These are phyloP conservation scores for Mallotus repandus DNA, from an alignment of 441 rosid genomes.

Conservation along the genomic window DNA sequence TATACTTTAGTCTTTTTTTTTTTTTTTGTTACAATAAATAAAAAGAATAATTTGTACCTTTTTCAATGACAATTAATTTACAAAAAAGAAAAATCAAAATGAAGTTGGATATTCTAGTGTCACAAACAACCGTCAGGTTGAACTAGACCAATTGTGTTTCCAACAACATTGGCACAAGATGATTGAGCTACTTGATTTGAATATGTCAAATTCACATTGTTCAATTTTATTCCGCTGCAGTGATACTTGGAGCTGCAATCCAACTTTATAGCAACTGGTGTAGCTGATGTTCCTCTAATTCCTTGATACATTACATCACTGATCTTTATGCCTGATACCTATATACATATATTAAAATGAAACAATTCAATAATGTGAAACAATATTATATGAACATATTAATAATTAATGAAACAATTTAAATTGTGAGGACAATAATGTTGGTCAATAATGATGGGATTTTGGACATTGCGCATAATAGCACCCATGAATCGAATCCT, in stretches of 20 bases:
- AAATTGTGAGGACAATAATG: slow-evolving; percentile 20
- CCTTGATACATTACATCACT: slow-evolving; percentile 9
- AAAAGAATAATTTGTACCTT: no score
- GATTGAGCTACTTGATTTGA: slow-evolving; percentile 7
- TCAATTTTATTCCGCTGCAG: neutral
- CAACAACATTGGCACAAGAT: neutral
- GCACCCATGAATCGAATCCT: neutral
- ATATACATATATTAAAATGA: no score
- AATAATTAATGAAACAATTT: neutral
- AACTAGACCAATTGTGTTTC: neutral
- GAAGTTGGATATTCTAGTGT: neutral
- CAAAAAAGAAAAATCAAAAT: no score
- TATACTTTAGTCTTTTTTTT: no score
- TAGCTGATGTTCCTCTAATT: slow-evolving; percentile 6
- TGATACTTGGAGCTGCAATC: slow-evolving; percentile 14
- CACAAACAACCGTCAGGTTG: slow-evolving; percentile 7
- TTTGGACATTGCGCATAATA: slow-evolving; percentile 8
- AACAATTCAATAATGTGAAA: no score
- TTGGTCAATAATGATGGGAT: slow-evolving; percentile 19
- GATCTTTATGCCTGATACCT: slow-evolving; percentile 17
- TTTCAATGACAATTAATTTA: no score
- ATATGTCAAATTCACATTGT: neutral
- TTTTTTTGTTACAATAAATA: no score
- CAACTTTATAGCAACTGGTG: slow-evolving; percentile 11
- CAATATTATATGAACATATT: no score